Conservation (phyloP, 2,329 filamentous ascomycete genomes). For the Cladophialophora exuberans region DNA sequence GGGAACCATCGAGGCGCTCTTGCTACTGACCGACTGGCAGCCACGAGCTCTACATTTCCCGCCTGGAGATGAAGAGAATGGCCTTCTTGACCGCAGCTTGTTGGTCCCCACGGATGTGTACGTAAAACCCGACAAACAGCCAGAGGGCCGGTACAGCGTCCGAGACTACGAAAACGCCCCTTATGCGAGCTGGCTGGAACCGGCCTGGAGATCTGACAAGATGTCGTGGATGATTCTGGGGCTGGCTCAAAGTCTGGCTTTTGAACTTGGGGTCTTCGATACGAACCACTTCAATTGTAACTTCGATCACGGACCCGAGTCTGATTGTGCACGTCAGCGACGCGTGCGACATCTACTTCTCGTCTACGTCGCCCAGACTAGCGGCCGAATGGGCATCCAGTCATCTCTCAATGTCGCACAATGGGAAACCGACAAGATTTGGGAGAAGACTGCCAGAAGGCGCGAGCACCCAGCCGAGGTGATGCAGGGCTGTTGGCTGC, state of each 20-base stretch:
- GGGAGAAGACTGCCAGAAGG: slow-evolving; percentile 30
- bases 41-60: slow-evolving; percentile 93
- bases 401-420: slow-evolving; percentile 76
- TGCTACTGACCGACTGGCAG: slow-evolving; percentile 97
- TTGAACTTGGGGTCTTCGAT: slow-evolving; percentile 92
- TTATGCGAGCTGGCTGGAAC: slow-evolving; percentile 92
- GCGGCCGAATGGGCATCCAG: slow-evolving; percentile 86
- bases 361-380: slow-evolving; percentile 92
- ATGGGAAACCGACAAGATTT: slow-evolving; percentile 26
- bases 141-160: slow-evolving; percentile 36
- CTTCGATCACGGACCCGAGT: slow-evolving; percentile 48
- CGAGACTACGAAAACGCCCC: slow-evolving; percentile 57
- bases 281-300: slow-evolving; percentile 60
- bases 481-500: slow-evolving; percentile 84
- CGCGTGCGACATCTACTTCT: slow-evolving; percentile 85
- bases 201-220: slow-evolving; percentile 76
- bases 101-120: slow-evolving; percentile 56
- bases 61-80: slow-evolving; percentile 67
- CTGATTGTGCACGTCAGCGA: slow-evolving; percentile 76
- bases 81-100: slow-evolving; percentile 70
- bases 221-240: slow-evolving; percentile 66
- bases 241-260: slow-evolving; percentile 55
- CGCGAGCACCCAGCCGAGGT: slow-evolving; percentile 53
- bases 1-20: slow-evolving; percentile 89
- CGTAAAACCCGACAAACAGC: slow-evolving; percentile 46